Evolutionary conservation across 78 protist genomes (phyloP).

Genomic region (Dictyostelium citrinum): DNA sequence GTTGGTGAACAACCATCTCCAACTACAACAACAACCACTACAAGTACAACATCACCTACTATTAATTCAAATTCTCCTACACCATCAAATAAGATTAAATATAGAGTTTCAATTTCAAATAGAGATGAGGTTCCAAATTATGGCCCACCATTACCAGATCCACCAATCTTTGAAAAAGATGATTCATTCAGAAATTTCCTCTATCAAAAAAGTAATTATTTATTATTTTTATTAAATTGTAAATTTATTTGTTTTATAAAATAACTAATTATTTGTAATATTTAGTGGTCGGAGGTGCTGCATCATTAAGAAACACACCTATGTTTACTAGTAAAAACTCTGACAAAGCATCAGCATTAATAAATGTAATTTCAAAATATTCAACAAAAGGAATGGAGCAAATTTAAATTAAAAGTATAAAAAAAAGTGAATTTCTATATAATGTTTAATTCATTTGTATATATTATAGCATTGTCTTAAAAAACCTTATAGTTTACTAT

Average conservation of each 20-base stretch:
- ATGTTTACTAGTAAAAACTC: constrained; percentile 33
- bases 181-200: constrained; percentile 58
- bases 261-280: background rate
- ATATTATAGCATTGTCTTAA: background rate
- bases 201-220: constrained; percentile 38
- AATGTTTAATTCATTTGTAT: background rate
- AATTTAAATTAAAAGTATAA: background rate
- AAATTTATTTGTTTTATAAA: background rate
- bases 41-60: background rate
- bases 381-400: background rate
- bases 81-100: background rate
- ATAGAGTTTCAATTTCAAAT: constrained; percentile 53
- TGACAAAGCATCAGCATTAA: constrained; percentile 30
- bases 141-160: constrained; percentile 63
- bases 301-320: constrained; percentile 59
- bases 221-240: background rate
- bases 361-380: constrained; percentile 36
- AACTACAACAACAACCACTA: background rate
- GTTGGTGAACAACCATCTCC: background rate
- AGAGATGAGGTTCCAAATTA: constrained; percentile 66
- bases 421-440: background rate
- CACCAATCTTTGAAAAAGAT: constrained; percentile 73
- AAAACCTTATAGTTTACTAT: background rate
- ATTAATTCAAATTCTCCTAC: background rate
- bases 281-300: constrained; percentile 52